A percentile compares a stretch with the other conserved stretches of the same genome.
phyloP scores from a whole-genome alignment of 164 flowering plant genomes.

The Protea cynaroides region DNA sequence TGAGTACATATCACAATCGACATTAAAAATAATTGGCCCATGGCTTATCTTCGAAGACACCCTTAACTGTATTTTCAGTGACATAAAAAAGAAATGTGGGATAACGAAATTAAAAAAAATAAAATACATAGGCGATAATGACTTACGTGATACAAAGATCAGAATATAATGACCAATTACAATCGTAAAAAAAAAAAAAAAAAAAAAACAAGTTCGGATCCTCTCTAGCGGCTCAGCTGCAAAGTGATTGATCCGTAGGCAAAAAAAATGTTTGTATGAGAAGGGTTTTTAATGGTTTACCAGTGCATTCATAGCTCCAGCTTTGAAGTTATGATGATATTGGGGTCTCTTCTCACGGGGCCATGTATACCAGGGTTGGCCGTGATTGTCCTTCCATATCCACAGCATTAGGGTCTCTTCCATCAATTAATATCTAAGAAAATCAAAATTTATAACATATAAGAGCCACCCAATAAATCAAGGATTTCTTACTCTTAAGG shows the following conservation, averaged over 20 bases:
- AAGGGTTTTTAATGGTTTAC: constrained; percentile 10
- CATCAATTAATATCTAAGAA: constrained; percentile 21
- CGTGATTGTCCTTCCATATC: constrained; percentile 19
- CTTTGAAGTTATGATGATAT: constrained; percentile 27
- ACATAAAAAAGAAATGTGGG: background rate
- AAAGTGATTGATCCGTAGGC: too few species aligned
- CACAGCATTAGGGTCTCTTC: constrained; percentile 17
- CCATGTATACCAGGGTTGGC: constrained; percentile 29
- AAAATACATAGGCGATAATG: background rate
- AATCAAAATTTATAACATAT: background rate
- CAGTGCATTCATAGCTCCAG: constrained; percentile 33
- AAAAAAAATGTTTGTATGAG: too few species aligned
- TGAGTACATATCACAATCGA: constrained; percentile 41
- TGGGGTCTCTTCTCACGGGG: constrained; percentile 33
- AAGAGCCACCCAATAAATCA: too few species aligned
- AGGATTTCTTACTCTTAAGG: too few species aligned
- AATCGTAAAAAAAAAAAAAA: background rate
- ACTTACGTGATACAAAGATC: too few species aligned
- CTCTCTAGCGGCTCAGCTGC: too few species aligned
- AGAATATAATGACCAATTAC: too few species aligned
- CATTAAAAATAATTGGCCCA: constrained; percentile 28
- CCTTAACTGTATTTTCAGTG: constrained; percentile 20
- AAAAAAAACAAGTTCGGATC: too few species aligned
- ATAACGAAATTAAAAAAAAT: background rate
- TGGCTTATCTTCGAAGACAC: constrained; percentile 32